These are phyloP conservation scores for Omphalea diandra DNA, from an alignment of 441 rosid genomes.

Conservation along the genomic window DNA sequence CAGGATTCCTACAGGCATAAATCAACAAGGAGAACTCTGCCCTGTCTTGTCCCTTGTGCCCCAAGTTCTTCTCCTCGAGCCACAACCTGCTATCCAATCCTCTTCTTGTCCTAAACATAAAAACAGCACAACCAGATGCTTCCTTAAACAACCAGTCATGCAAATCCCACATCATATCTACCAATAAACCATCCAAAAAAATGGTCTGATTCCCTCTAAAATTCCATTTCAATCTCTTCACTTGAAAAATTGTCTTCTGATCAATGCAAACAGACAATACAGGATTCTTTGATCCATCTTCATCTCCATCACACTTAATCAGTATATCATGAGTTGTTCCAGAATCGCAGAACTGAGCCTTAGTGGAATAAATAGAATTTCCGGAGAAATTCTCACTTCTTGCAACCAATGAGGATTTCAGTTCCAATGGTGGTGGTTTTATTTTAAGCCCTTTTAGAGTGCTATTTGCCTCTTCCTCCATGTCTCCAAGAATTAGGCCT, in stretches of 20 bases:
- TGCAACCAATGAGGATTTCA: conserved; percentile 42
- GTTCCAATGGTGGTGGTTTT: conserved; percentile 17
- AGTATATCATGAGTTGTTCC: conserved; percentile 67
- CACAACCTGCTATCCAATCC: conserved; percentile 83
- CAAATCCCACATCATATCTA: conserved; percentile 97
- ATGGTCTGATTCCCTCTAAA: conserved; percentile 89
- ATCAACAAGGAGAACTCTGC: conserved; percentile 59
- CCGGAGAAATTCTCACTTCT: conserved; percentile 54
- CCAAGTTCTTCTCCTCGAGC: conserved; percentile 60
- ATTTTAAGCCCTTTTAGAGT: conserved; percentile 22
- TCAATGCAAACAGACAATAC: conserved; percentile 62
- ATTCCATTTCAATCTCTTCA: conserved; percentile 77
- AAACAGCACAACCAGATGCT: conserved; percentile 52
- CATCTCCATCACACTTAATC: conserved; percentile 51
- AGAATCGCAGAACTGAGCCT: conserved; percentile 50
- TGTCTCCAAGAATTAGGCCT: conserved; percentile 53
- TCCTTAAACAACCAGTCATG: conserved; percentile 76
- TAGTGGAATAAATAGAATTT: conserved; percentile 46
- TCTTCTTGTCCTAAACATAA: conserved; percentile 82
- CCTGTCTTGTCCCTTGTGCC: conserved; percentile 29
- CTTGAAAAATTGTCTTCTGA: conserved; percentile 51
- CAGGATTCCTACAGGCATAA: conserved; percentile 51
- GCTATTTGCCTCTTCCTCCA: conserved; percentile 28
- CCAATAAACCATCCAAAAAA: conserved; percentile 67
- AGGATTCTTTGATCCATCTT: conserved; percentile 42